Base-by-base conservation (phyloP, 805 yeast species). In the Candida odintsovae region DNA sequence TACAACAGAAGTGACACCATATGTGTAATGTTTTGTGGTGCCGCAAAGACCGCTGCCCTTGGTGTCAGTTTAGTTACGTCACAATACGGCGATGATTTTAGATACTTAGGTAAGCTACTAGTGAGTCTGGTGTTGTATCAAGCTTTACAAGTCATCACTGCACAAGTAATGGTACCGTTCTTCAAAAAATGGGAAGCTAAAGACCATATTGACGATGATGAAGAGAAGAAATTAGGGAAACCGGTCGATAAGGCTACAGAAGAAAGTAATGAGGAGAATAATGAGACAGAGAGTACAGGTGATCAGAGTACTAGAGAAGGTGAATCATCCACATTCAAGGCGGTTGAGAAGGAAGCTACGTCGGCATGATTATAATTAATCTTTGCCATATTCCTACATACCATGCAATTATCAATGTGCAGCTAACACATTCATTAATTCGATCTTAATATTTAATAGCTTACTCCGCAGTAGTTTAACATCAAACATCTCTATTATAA, bases 31-130 rank as follows among this genome's bases (percentile, higher is more conserved):
- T 73, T 88, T 49, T 87, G 96, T 65, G 96, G 95, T 11, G 92
- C 95, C 6, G 96, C 97, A 2, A 90, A 89, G 64, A 89, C 96
- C 1, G 96, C 95, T 0, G 96, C 96, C 0, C 70, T 89, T 43
- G 97, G 96, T 33, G 95, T 89, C 4, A 85, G 95, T 1, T 70
- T 89, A 43, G 73, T 85, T n/a, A 73, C 90, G 2, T 78, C 92
- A 0, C 92, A 86, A 62, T 89, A 87, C 61, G 95, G 95, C 15
- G 65, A 77, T 6, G 58, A 73, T 40, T 78, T 76, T 55, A 70
- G 74, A 10, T 70, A 79, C 53, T 67, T 88, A 51, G 96, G 96
- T 16, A 76, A 77, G 44, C 65, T 90, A 37, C 68, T 90, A 38
- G 90, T 87, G 16, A 92, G 96, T 0, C 71, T 90, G 58, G 96